Evolutionary conservation across 345 rosid species (phyloP).

Genomic region (Sisymbrium altissimum): DNA sequence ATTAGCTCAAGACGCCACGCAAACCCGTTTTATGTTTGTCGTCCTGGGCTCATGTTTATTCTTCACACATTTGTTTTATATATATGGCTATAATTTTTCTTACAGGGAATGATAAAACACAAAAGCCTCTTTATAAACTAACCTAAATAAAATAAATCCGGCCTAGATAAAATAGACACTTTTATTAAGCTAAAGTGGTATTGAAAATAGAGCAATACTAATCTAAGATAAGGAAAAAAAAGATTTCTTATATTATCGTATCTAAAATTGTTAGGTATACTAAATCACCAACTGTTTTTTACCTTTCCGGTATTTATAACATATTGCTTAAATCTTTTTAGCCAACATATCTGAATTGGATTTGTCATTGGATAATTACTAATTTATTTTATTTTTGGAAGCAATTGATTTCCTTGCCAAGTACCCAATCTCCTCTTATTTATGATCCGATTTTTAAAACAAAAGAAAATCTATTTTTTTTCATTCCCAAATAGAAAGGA

Average conservation of each 20-base stretch:
- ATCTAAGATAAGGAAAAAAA: not conserved
- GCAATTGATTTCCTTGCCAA: conserved; percentile 24
- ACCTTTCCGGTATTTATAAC: not conserved
- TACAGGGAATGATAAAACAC: not conserved
- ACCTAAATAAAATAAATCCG: not conserved
- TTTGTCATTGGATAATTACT: not conserved
- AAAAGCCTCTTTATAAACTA: not conserved
- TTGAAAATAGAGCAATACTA: not conserved
- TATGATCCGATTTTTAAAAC: not conserved
- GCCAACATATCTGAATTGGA: not conserved
- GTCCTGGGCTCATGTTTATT: not conserved
- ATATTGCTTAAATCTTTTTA: not conserved
- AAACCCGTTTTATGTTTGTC: not conserved
- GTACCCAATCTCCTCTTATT: conserved; percentile 43
- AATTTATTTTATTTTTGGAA: not conserved
- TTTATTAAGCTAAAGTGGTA: not conserved
- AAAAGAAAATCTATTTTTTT: not conserved
- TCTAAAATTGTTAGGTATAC: not conserved
- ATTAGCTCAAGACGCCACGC: not conserved
- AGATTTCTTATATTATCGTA: not conserved
- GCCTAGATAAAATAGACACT: not conserved
- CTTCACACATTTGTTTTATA: not conserved
- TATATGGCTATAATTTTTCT: not conserved
- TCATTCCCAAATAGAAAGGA: not conserved
- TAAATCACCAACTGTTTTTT: not conserved